Conservation (phyloP, 1,284 basidiomycete species). For the Pseudozyma thailandica region DNA sequence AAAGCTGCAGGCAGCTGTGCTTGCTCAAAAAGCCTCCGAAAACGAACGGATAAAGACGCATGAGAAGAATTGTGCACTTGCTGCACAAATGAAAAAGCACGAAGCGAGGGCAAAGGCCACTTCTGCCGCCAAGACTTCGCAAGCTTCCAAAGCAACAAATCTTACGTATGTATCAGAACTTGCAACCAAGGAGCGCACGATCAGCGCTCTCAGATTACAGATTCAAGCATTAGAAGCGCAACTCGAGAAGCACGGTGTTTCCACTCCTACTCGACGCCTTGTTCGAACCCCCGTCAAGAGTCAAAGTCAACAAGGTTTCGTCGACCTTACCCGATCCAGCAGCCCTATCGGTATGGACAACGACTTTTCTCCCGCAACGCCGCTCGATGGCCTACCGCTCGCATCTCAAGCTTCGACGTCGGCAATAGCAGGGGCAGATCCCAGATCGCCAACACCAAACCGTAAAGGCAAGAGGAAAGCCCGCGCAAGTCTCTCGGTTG, state of each 20-base stretch:
- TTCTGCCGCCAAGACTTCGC: not conserved
- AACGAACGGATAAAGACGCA: conserved; percentile 9
- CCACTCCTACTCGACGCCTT: conserved; percentile 9
- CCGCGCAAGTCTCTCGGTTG: conserved; percentile 18
- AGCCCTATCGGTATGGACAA: conserved; percentile 3
- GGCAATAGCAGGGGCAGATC: not conserved
- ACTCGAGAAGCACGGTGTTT: conserved; percentile 3
- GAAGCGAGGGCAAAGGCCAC: conserved; percentile 8
- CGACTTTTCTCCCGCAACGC: conserved; percentile 4
- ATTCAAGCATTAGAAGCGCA: conserved; percentile 21
- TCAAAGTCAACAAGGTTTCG: not conserved
- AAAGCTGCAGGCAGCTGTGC: conserved; percentile 3
- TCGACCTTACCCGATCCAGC: conserved; percentile 24
- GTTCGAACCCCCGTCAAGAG: not conserved
- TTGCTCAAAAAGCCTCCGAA: conserved; percentile 2
- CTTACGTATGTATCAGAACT: not conserved
- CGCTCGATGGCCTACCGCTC: conserved; percentile 4
- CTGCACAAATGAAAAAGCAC: no score
- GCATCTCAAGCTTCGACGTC: conserved; percentile 9
- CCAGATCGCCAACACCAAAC: conserved; percentile 6
- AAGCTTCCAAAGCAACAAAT: not conserved
- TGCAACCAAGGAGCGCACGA: conserved; percentile 7
- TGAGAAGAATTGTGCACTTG: conserved; percentile 24
- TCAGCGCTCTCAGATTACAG: conserved; percentile 20
- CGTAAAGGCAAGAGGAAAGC: conserved; percentile 15